Conservation (phyloP, 148 eudicot genomes). For the Amaranthus cruentus region DNA sequence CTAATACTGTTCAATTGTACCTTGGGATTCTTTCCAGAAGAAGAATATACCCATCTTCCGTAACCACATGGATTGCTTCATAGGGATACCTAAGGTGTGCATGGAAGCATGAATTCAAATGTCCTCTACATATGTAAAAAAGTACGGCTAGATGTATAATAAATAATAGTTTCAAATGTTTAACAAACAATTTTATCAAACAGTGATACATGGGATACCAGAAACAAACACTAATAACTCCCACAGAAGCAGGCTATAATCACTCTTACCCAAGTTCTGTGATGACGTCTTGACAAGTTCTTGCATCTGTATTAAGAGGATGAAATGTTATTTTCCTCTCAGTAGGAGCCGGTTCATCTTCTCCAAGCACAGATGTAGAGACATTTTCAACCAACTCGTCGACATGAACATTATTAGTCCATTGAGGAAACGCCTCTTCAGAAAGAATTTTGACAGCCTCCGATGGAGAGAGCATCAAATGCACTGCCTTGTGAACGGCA, state of each 20-base stretch:
- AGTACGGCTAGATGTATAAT: neutral
- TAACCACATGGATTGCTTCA: slow-evolving; percentile 90
- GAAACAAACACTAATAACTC: neutral
- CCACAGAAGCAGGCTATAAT: slow-evolving; percentile 1
- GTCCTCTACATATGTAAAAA: neutral
- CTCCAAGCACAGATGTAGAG: slow-evolving; percentile 60
- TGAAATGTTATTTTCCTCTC: slow-evolving; percentile 52
- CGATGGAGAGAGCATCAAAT: slow-evolving; percentile 66
- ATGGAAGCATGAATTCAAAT: slow-evolving; percentile 5
- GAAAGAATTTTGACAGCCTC: slow-evolving; percentile 43
- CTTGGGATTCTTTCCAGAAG: slow-evolving; percentile 95
- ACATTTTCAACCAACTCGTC: slow-evolving; percentile 36
- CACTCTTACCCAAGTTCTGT: slow-evolving; percentile 84
- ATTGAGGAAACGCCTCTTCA: slow-evolving; percentile 43
- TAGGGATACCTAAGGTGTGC: slow-evolving; percentile 69
- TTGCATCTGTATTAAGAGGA: slow-evolving; percentile 87
- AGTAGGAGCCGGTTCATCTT: slow-evolving; percentile 52
- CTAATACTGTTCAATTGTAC: slow-evolving; percentile 23
- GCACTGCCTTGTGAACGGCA: slow-evolving; percentile 65
- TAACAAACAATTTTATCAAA: too few relatives aligned
- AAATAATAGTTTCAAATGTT: neutral
- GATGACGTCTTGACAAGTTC: slow-evolving; percentile 95
- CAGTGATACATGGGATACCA: neutral
- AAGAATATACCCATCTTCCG: slow-evolving; percentile 90
- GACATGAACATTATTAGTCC: slow-evolving; percentile 18